Evolutionary conservation across 495 filamentous ascomycete genomes (phyloP), one percentile per base, ranked within the genome.

Genomic region (Podospora australis): DNA sequence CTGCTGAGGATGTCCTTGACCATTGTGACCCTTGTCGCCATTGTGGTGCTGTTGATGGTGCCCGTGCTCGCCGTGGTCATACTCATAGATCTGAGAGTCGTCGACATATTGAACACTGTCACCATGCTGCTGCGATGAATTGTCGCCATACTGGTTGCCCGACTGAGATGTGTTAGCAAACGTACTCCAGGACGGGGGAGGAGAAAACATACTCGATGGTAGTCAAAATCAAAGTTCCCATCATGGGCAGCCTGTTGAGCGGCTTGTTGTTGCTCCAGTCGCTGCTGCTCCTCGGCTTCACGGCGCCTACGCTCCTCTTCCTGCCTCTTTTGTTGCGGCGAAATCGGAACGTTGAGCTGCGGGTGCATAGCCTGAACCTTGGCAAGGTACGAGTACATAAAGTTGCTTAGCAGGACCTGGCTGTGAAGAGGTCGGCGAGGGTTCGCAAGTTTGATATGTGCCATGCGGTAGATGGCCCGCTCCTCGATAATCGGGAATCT

Each of bases 341-440:
- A 78, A 46, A 80, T 74, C 38, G 85, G 84, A 39, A 90, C 79
- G 56, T 89, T 81, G 55, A 95, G 82, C 53, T 90, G 86, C 23
- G 94, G 92, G 62, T 97, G 92, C 84, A 96, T 95, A 53, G 92
- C 87, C 68, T 98, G 92, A 26, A 99, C 92, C 68, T 97, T 97
- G 44, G 91, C 94, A 53, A 99, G 78, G 64, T 99, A 99, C 24
- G 87, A 91, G 73, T 99, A 99, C 92, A 99, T 99, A 66, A 99
- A 99, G 59, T 99, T 99, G 68, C 90, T 96, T 56, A 99, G 82
- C 44, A 99, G 75, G 20, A 99, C 92, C 63, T 99, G 92, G 38
- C 90, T 96, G 58, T 95, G 88, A 26, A 99, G 69, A 32, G 90
- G 86, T 23, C 92, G 83, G 9, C 92, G 82, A 25, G 92, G 92